phyloP scores from a whole-genome alignment of 768 basidiomycete genomes.

The Suillus bovinus region DNA sequence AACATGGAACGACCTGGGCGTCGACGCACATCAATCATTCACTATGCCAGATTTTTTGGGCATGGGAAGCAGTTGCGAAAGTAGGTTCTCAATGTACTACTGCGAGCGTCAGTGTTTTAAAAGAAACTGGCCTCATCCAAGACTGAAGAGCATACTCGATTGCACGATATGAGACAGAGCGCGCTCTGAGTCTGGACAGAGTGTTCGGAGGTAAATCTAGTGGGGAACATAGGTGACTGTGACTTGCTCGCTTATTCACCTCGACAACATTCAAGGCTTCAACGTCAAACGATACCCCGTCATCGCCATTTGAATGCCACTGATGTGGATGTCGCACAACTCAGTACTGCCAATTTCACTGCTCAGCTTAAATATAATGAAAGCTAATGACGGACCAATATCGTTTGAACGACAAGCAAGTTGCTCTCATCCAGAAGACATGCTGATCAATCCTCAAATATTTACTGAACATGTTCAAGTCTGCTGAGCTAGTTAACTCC shows the following conservation, averaged over 20 bases:
- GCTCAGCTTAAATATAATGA: background rate
- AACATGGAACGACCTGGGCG: conserved; percentile 84
- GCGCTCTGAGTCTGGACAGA: no score
- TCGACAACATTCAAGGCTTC: no score
- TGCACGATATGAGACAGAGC: conserved; percentile 5
- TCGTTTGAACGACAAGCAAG: background rate
- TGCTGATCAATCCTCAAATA: background rate
- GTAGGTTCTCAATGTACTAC: conserved; percentile 32
- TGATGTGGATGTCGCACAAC: no score
- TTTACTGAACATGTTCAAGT: background rate
- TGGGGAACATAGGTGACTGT: no score
- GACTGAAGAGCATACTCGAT: conserved; percentile 18
- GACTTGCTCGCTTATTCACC: no score
- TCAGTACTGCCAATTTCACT: background rate
- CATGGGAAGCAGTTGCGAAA: conserved; percentile 34
- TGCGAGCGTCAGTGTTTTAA: conserved; percentile 15
- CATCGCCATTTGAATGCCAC: no score
- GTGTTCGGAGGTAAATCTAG: no score
- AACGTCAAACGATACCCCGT: no score
- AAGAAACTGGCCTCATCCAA: conserved; percentile 24
- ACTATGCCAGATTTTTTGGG: no score
- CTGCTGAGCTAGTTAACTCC: background rate
- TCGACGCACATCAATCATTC: background rate
- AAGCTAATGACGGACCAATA: background rate
- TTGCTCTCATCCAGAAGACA: background rate